Evolutionary conservation across 495 filamentous ascomycete species (phyloP).

Genomic region (Penicillium parvum): DNA sequence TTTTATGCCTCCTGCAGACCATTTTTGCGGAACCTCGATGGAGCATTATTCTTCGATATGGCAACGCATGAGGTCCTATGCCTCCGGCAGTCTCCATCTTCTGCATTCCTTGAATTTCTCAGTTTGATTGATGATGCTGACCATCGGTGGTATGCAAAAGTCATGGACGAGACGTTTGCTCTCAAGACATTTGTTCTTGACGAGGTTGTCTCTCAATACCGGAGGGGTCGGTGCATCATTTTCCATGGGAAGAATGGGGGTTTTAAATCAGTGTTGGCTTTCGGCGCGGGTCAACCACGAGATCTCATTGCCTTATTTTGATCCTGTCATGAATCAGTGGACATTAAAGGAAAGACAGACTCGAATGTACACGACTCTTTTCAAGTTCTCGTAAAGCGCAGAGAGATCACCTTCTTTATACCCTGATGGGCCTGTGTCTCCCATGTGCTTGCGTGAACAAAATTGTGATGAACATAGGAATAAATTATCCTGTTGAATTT

Average conservation of each 20-base stretch:
- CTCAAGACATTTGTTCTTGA: neutral
- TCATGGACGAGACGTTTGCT: neutral
- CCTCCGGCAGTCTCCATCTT: too few species aligned
- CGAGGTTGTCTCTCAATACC: neutral
- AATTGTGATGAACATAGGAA: too few species aligned
- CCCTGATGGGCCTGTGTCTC: too few species aligned
- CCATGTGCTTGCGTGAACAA: too few species aligned
- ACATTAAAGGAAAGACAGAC: too few species aligned
- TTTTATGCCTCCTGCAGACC: neutral
- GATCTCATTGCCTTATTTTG: slow-evolving; percentile 4
- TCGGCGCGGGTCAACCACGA: neutral
- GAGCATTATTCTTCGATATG: neutral
- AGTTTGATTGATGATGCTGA: neutral
- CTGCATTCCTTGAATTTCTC: neutral
- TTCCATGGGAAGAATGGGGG: neutral
- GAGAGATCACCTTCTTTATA: too few species aligned
- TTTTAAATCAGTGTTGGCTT: neutral
- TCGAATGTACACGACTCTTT: too few species aligned
- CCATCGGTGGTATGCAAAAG: neutral
- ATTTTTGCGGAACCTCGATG: neutral
- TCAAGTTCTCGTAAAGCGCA: too few species aligned
- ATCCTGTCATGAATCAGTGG: slow-evolving; percentile 8
- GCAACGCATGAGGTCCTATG: neutral
- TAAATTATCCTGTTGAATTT: too few species aligned
- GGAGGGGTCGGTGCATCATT: neutral